These are phyloP conservation scores for Suhomyces pyralidae DNA, from an alignment of 805 yeast genomes.

Conservation along the genomic window DNA sequence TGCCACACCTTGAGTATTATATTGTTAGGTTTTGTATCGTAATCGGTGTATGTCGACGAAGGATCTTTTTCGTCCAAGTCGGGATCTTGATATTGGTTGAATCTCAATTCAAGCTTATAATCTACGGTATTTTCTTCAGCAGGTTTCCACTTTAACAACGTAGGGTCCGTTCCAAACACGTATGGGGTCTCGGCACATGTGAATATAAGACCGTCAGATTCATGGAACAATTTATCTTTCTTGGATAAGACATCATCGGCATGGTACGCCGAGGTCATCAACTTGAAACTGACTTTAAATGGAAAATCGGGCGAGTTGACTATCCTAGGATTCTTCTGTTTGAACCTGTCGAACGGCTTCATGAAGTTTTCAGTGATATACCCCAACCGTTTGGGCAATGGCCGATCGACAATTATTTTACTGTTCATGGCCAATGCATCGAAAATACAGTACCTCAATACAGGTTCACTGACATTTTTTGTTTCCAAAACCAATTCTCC, in stretches of 20 bases:
- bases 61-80: conserved; percentile 66
- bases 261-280: conserved; percentile 81
- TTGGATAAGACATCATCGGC: conserved; percentile 71
- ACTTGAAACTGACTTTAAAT: conserved; percentile 80
- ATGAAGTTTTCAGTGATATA: conserved; percentile 78
- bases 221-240: conserved; percentile 73
- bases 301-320: conserved; percentile 66
- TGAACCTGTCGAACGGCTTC: conserved; percentile 74
- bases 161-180: conserved; percentile 81
- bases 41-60: conserved; percentile 70
- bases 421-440: conserved; percentile 89
- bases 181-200: conserved; percentile 90
- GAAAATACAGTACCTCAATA: conserved; percentile 75
- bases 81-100: conserved; percentile 57
- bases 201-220: conserved; percentile 89
- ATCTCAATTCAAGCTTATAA: conserved; percentile 65
- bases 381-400: conserved; percentile 79
- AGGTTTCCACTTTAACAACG: conserved; percentile 94
- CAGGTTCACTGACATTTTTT: conserved; percentile 51
- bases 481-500: conserved; percentile 87
- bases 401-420: conserved; percentile 61
- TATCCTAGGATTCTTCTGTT: conserved; percentile 67
- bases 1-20: conserved; percentile 74
- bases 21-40: conserved; percentile 68
- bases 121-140: conserved; percentile 93